phyloP scores from a whole-genome alignment of 176 grass and related monocot species.

The Ampelocalamus luodianensis region DNA sequence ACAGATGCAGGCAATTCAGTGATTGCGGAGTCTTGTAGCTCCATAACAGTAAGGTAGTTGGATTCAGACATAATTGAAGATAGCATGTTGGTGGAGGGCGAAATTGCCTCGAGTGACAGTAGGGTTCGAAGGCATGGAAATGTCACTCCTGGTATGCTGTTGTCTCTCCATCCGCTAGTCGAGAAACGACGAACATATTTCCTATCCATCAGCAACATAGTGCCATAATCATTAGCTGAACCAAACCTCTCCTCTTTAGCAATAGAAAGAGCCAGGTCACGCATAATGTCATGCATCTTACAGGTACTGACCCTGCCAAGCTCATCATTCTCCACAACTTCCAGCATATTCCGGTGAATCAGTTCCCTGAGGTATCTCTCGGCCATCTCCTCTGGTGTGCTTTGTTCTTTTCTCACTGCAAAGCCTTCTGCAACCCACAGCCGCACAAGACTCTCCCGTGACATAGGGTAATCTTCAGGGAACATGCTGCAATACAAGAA shows the following conservation, averaged over 20 bases:
- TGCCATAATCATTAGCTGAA: neutral
- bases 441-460: conserved; percentile 6
- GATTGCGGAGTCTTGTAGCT: conserved; percentile 39
- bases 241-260: conserved; percentile 8
- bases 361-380: conserved; percentile 1
- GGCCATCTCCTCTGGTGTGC: conserved; percentile 33
- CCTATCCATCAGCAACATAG: neutral
- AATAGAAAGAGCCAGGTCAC: conserved; percentile 3
- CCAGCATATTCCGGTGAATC: conserved; percentile 34
- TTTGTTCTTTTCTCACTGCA: neutral
- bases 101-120: neutral
- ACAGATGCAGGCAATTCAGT: neutral
- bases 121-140: conserved; percentile 23
- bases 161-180: conserved; percentile 2
- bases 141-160: neutral
- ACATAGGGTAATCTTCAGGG: conserved; percentile 29
- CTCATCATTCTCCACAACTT: conserved; percentile 33
- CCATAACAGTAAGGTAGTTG: conserved; percentile 22
- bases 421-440: conserved; percentile 43
- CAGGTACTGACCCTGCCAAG: conserved; percentile 29
- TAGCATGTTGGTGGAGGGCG: neutral
- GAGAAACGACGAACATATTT: conserved; percentile 8
- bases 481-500: conserved; percentile 64
- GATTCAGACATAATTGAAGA: conserved; percentile 16
- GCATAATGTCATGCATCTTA: conserved; percentile 33